Evolutionary conservation across 805 yeast genomes (phyloP).

Genomic region (Candida maesae): DNA sequence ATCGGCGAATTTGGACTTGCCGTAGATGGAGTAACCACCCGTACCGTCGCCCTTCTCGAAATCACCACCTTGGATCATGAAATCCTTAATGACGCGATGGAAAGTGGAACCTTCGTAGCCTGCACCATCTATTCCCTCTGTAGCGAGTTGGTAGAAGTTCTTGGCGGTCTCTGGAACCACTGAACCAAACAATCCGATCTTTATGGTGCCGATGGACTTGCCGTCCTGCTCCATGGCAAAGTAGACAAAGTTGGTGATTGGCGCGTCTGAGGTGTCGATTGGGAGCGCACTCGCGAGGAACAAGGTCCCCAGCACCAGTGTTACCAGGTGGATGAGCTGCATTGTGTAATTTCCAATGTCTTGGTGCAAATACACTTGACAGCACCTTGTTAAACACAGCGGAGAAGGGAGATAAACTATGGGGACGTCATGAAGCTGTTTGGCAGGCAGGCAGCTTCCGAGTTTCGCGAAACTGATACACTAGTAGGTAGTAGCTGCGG

Average conservation of each 20-base stretch:
- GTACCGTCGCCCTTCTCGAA: slow-evolving; percentile 60
- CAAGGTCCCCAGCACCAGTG: slow-evolving; percentile 6
- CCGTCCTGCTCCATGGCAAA: slow-evolving; percentile 23
- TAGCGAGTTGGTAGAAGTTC: slow-evolving; percentile 52
- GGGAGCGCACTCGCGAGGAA: slow-evolving; percentile 5
- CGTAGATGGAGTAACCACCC: slow-evolving; percentile 81
- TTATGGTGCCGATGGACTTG: slow-evolving; percentile 31
- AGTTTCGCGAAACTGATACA: too few relatives aligned
- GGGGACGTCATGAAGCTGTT: too few relatives aligned
- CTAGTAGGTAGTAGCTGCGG: too few relatives aligned
- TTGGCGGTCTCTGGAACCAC: slow-evolving; percentile 60
- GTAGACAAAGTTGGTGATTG: slow-evolving; percentile 26
- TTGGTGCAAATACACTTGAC: too few relatives aligned
- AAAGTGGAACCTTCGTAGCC: slow-evolving; percentile 59
- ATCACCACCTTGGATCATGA: slow-evolving; percentile 90
- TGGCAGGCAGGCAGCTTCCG: too few relatives aligned
- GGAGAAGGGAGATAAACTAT: too few relatives aligned
- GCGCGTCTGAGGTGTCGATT: slow-evolving; percentile 19
- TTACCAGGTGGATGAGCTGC: not conserved
- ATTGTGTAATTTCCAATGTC: too few relatives aligned
- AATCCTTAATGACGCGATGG: slow-evolving; percentile 69
- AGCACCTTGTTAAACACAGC: too few relatives aligned
- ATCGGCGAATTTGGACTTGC: slow-evolving; percentile 65
- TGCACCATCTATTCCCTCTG: slow-evolving; percentile 23
- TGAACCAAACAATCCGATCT: slow-evolving; percentile 62